These are phyloP conservation scores for Cladophialophora bantiana DNA, from an alignment of 2,329 filamentous ascomycete species.

Conservation along the genomic window DNA sequence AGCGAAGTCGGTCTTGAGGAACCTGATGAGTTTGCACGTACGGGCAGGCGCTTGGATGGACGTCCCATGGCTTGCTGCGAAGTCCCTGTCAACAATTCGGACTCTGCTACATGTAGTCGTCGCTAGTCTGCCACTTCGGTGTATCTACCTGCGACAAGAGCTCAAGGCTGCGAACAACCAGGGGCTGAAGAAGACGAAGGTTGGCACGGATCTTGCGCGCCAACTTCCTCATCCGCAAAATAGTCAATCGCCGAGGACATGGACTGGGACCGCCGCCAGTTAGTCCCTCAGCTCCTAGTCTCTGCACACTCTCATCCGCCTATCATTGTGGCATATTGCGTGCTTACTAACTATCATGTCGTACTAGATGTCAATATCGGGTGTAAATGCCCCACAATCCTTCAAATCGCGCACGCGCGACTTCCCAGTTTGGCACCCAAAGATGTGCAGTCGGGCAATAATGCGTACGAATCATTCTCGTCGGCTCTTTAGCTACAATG, in stretches of 20 bases:
- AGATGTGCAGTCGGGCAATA: neutral
- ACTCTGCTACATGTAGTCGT: too few relatives aligned
- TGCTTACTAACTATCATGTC: slow-evolving; percentile 5
- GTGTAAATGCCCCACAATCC: too few relatives aligned
- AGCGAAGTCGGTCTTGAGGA: neutral
- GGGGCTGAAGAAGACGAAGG: too few relatives aligned
- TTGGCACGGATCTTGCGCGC: too few relatives aligned
- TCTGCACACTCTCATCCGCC: neutral
- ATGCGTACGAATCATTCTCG: neutral
- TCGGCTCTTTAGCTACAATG: neutral
- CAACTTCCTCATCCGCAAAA: neutral
- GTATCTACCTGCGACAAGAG: too few relatives aligned
- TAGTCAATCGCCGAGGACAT: neutral
- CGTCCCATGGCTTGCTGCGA: neutral
- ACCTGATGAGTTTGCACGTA: neutral
- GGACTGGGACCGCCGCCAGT: neutral
- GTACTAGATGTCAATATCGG: neutral
- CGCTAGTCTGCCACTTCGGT: too few relatives aligned
- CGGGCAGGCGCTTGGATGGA: neutral
- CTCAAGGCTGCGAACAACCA: neutral
- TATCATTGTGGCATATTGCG: neutral
- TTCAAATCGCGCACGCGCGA: slow-evolving; percentile 2
- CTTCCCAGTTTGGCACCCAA: neutral
- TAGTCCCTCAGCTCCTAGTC: neutral
- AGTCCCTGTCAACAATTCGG: too few relatives aligned